Percentiles rank a stretch among this genome's conserved stretches.
These are phyloP conservation scores for Syzygium aromaticum DNA, from an alignment of 345 rosid genomes.

Conservation along the genomic window DNA sequence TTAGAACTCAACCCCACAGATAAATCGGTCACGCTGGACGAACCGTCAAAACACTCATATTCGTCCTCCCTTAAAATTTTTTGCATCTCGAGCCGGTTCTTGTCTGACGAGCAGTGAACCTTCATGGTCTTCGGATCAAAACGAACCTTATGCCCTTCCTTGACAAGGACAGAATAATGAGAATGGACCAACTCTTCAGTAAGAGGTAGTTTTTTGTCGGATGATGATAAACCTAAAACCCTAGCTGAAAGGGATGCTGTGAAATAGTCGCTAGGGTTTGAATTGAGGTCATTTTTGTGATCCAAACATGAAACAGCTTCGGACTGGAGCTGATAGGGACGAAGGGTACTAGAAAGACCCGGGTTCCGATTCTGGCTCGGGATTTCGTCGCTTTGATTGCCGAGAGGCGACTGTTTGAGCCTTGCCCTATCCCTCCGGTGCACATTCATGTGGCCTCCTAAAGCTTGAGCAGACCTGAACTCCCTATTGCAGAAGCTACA, in stretches of 20 bases:
- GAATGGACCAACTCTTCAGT: conserved; percentile 1
- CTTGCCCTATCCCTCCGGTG: conserved; percentile 65
- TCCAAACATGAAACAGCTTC: background rate
- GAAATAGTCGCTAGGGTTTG: background rate
- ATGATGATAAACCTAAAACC: conserved; percentile 18
- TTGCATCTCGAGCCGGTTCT: background rate
- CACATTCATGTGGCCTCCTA: conserved; percentile 80
- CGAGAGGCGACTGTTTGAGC: conserved; percentile 34
- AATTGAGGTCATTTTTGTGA: conserved; percentile 3
- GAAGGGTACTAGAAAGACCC: background rate
- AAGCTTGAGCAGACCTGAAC: conserved; percentile 73
- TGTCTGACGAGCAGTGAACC: background rate
- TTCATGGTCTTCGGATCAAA: background rate
- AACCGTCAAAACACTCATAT: background rate
- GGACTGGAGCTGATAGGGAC: background rate
- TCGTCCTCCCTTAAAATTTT: background rate
- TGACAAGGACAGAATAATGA: background rate
- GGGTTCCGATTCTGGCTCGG: background rate
- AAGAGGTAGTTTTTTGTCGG: background rate
- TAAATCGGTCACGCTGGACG: conserved; percentile 15
- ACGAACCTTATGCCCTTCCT: background rate
- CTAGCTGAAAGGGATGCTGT: conserved; percentile 13
- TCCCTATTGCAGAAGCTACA: conserved; percentile 59
- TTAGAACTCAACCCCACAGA: conserved; percentile 23
- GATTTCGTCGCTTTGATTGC: background rate